These are phyloP conservation scores for Vitis riparia DNA, from an alignment of 164 flowering plant species.

Conservation along the genomic window DNA sequence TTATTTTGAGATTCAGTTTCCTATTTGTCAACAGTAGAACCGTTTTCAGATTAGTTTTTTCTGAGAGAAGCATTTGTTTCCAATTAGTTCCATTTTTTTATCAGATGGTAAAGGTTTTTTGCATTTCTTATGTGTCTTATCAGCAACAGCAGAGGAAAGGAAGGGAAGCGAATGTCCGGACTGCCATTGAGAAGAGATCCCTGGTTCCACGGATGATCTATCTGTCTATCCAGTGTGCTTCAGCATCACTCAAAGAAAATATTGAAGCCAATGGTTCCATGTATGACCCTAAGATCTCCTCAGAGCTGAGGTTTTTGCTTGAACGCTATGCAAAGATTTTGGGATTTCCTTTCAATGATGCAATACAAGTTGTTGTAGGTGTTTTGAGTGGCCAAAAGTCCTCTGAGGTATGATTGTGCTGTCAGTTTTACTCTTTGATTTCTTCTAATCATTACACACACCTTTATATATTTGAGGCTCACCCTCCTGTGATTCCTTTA, in stretches of 20 bases:
- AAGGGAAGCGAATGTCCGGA: constrained; percentile 39
- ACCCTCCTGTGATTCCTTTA: no score
- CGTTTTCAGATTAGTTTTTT: no score
- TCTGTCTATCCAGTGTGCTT: constrained; percentile 66
- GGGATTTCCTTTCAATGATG: constrained; percentile 65
- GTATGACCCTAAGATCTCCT: constrained; percentile 34
- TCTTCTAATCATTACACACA: background rate
- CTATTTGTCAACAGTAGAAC: no score
- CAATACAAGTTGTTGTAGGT: constrained; percentile 42
- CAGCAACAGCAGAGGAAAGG: constrained; percentile 37
- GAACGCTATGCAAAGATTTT: constrained; percentile 64
- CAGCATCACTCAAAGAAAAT: constrained; percentile 52
- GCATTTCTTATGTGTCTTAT: background rate
- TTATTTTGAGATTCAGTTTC: no score
- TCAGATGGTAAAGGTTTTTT: background rate
- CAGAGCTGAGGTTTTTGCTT: constrained; percentile 64
- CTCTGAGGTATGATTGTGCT: constrained; percentile 45
- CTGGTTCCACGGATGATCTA: constrained; percentile 78
- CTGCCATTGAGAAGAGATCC: constrained; percentile 59
- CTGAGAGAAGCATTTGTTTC: no score
- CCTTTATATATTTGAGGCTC: no score
- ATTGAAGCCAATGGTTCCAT: constrained; percentile 57
- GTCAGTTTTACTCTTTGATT: background rate
- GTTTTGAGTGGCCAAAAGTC: constrained; percentile 40
- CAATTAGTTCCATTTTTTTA: background rate